These are phyloP conservation scores for Pyrenophora graminea DNA, from an alignment of 2,329 filamentous ascomycete genomes.

Conservation along the genomic window DNA sequence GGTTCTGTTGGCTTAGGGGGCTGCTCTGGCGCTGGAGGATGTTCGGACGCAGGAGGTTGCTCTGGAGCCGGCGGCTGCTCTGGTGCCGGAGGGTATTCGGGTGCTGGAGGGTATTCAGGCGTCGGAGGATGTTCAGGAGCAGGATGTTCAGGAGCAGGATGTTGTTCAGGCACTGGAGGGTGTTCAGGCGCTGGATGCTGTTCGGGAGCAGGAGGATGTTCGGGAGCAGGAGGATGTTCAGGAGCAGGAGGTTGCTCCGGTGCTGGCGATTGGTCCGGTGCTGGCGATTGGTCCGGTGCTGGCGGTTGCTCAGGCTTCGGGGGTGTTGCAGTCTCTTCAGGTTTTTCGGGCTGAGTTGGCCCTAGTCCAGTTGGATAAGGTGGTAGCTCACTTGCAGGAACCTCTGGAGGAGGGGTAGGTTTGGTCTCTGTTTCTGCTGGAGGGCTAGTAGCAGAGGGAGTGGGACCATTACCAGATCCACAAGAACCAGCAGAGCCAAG, in stretches of 20 bases:
- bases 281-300: not conserved
- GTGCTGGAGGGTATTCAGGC: too few relatives aligned
- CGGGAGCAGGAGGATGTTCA: too few relatives aligned
- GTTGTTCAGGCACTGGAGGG: not conserved
- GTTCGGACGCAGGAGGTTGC: too few relatives aligned
- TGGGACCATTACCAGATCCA: conserved; percentile 14
- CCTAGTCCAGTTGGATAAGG: not conserved
- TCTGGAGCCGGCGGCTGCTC: not conserved
- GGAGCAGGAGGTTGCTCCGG: not conserved
- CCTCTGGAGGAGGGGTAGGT: conserved; percentile 1
- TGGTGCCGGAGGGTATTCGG: too few relatives aligned
- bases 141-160: not conserved
- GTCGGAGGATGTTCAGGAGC: not conserved
- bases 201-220: too few relatives aligned
- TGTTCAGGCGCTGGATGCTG: too few relatives aligned
- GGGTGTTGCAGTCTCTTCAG: not conserved
- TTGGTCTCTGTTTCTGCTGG: not conserved
- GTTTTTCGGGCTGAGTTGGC: not conserved
- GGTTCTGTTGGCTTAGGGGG: not conserved
- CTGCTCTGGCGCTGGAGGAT: not conserved
- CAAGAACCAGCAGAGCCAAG: conserved; percentile 41
- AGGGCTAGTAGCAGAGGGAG: not conserved
- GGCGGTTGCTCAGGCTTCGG: not conserved
- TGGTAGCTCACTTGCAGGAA: not conserved
- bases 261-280: not conserved